Conservation (phyloP, 208 protist species). For the Polymyxa betae region DNA sequence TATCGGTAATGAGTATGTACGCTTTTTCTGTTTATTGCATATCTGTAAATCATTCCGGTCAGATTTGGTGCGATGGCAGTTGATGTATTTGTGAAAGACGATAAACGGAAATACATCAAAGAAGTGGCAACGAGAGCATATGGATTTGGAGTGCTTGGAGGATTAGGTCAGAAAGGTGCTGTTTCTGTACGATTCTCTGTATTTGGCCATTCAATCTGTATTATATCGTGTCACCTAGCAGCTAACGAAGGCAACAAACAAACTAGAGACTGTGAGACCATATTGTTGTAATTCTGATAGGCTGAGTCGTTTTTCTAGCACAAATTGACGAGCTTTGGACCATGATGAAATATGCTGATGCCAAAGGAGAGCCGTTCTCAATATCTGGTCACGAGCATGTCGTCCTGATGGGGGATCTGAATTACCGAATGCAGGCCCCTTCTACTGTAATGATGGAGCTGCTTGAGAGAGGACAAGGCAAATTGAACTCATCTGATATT, state of each 20-base stretch:
- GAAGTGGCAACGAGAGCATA: neutral
- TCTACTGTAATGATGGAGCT: neutral
- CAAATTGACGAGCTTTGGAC: neutral
- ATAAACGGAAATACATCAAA: neutral
- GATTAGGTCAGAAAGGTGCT: conserved; percentile 13
- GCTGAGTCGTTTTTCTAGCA: neutral
- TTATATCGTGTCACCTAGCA: conserved; percentile 43
- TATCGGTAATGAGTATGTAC: conserved; percentile 22
- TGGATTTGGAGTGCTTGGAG: neutral
- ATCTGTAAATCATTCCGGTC: neutral
- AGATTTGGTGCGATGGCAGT: conserved; percentile 23
- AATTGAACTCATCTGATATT: neutral
- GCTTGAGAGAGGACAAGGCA: neutral
- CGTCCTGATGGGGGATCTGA: neutral
- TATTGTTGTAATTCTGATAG: neutral
- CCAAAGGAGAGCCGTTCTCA: neutral
- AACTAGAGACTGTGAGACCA: neutral
- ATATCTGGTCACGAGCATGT: neutral
- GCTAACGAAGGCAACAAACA: conserved; percentile 17
- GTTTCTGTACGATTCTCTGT: neutral
- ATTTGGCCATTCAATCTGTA: neutral
- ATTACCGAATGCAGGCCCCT: conserved; percentile 16
- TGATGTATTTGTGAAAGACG: conserved; percentile 7
- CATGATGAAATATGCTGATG: neutral
- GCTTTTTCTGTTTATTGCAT: neutral